A percentile compares a stretch with the other conserved stretches of the same genome.
These are phyloP conservation scores for Fomitopsis palustris DNA, from an alignment of 1,284 basidiomycete species.

Conservation along the genomic window DNA sequence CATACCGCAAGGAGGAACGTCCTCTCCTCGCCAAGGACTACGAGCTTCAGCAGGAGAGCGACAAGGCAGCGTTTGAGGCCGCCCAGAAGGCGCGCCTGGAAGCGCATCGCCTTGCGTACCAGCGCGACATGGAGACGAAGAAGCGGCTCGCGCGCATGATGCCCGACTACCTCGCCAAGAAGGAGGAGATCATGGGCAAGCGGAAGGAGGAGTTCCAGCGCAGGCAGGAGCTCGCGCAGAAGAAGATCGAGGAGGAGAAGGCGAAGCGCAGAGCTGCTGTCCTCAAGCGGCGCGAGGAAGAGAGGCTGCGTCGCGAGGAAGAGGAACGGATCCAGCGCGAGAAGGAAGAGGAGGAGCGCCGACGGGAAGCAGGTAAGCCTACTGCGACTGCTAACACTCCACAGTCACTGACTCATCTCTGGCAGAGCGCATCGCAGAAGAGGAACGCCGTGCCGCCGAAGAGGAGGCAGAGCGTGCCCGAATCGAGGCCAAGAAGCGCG, in stretches of 20 bases:
- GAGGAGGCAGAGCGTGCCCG: constrained; percentile 47
- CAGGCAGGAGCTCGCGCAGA: constrained; percentile 55
- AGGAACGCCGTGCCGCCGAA: constrained; percentile 46
- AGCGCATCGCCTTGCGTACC: constrained; percentile 59
- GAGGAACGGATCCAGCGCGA: constrained; percentile 45
- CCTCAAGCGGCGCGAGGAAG: constrained; percentile 56
- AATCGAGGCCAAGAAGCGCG: constrained; percentile 52
- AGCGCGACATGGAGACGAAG: constrained; percentile 78
- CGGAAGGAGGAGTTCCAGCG: constrained; percentile 72
- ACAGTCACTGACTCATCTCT: neutral
- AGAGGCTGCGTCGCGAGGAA: constrained; percentile 42
- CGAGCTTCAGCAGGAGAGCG: constrained; percentile 78
- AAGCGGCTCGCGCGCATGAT: constrained; percentile 72
- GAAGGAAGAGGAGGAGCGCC: constrained; percentile 48
- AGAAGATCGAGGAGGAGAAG: constrained; percentile 87
- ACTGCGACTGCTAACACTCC: neutral
- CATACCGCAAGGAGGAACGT: constrained; percentile 92
- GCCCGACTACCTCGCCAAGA: constrained; percentile 68
- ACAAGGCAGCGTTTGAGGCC: constrained; percentile 68
- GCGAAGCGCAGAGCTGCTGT: constrained; percentile 61
- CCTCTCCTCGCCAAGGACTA: constrained; percentile 89
- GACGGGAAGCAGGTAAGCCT: constrained; percentile 47
- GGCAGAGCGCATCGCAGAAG: constrained; percentile 52
- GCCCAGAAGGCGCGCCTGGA: constrained; percentile 64
- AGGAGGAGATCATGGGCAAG: constrained; percentile 58